Evolutionary conservation across 2,329 filamentous ascomycete genomes (phyloP).

Genomic region (Diaporthe sp.): DNA sequence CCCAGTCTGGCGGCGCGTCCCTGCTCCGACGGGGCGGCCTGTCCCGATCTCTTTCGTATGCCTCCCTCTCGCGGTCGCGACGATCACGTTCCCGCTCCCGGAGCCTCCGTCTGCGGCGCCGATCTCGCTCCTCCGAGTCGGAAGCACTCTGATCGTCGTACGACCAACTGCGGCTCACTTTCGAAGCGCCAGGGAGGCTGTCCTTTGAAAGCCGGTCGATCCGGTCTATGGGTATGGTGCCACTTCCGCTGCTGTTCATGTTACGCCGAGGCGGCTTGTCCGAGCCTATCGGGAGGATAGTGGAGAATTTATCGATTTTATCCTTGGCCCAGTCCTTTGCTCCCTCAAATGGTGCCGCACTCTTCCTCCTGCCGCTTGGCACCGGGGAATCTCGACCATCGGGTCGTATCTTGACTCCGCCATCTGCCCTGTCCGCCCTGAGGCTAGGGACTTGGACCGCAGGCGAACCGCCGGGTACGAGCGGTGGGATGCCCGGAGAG

Average conservation of each 20-base stretch:
- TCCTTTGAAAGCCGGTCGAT: slow-evolving; percentile 56
- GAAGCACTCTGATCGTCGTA: slow-evolving; percentile 55
- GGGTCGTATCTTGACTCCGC: slow-evolving; percentile 44
- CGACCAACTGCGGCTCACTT: slow-evolving; percentile 57
- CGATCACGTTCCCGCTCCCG: slow-evolving; percentile 48
- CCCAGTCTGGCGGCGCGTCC: slow-evolving; percentile 49
- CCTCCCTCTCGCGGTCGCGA: slow-evolving; percentile 47
- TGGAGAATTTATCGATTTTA: slow-evolving; percentile 62
- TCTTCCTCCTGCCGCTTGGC: slow-evolving; percentile 12
- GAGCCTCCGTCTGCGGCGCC: slow-evolving; percentile 34
- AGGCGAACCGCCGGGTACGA: slow-evolving; percentile 14
- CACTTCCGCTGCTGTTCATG: slow-evolving; percentile 49
- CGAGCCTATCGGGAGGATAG: slow-evolving; percentile 56
- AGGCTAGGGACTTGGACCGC: slow-evolving; percentile 23
- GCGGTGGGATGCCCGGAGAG: slow-evolving; percentile 33
- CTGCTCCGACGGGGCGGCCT: slow-evolving; percentile 46
- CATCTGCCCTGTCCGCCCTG: slow-evolving; percentile 32
- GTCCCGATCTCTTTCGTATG: slow-evolving; percentile 42
- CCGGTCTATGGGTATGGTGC: slow-evolving; percentile 31
- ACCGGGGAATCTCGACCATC: slow-evolving; percentile 23
- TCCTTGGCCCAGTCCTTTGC: slow-evolving; percentile 47
- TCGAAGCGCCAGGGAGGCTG: slow-evolving; percentile 55
- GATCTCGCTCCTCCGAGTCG: slow-evolving; percentile 43
- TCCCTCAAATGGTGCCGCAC: slow-evolving; percentile 33
- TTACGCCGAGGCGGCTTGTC: slow-evolving; percentile 55